phyloP scores from a whole-genome alignment of 1,139 yeast species.

The Chernovozyma sophiae-reginae region DNA sequence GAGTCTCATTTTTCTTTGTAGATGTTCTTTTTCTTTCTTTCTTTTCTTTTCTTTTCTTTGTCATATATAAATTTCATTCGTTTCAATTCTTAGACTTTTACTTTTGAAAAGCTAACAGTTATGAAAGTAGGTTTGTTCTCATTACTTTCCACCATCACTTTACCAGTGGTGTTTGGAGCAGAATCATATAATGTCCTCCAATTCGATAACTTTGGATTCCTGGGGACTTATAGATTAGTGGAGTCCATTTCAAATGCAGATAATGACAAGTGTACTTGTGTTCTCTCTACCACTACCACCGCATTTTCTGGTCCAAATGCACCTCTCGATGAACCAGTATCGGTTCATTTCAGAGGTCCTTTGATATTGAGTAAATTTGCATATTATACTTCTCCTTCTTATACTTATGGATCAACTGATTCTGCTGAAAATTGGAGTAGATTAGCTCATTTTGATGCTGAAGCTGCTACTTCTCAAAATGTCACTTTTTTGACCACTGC shows the following conservation, averaged over 20 bases:
- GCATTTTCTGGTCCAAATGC: conserved; percentile 71
- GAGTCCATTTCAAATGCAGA: conserved; percentile 46
- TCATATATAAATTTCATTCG: too few relatives aligned
- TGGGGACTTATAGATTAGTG: conserved; percentile 75
- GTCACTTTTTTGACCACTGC: conserved; percentile 78
- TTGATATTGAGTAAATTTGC: conserved; percentile 75
- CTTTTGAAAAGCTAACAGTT: too few relatives aligned
- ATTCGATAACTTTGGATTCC: conserved; percentile 66
- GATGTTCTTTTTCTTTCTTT: too few relatives aligned
- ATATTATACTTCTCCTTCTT: conserved; percentile 38
- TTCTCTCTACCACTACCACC: conserved; percentile 48
- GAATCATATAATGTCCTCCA: conserved; percentile 35
- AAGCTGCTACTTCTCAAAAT: conserved; percentile 45
- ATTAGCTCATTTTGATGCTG: conserved; percentile 62
- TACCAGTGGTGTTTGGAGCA: neutral
- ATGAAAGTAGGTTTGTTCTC: neutral
- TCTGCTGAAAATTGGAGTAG: conserved; percentile 60
- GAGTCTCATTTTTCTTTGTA: too few relatives aligned
- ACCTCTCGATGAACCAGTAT: conserved; percentile 84
- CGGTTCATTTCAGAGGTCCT: conserved; percentile 96
- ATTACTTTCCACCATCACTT: neutral
- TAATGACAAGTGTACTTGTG: conserved; percentile 57
- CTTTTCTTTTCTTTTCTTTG: too few relatives aligned
- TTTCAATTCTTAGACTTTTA: too few relatives aligned
- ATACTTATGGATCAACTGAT: conserved; percentile 30